Evolutionary conservation across 2,329 filamentous ascomycete species (phyloP), one percentile per base, ranked within the genome.

Genomic region (Diplocarpon mali): DNA sequence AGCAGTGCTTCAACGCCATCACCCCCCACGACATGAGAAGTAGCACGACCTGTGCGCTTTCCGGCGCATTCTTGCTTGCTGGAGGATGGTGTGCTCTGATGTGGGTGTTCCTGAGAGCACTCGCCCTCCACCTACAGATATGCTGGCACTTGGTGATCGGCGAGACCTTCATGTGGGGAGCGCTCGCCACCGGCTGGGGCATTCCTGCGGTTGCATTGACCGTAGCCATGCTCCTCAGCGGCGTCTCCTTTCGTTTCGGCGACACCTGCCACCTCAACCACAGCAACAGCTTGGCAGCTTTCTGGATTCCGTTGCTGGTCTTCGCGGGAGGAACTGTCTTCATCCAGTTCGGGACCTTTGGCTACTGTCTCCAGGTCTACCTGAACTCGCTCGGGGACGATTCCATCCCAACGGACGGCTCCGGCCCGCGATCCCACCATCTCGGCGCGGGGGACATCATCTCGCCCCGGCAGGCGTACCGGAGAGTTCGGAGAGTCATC

Each of bases 141-240:
- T 95, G 89, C 69, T 98, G 92, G 92, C 88, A 96, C 63, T 74
- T 93, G 29, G 79, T 90, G 7, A 85, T 94, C 3, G 92, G 92
- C 32, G 76, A 80, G 36, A 84, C 75, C 57, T 96, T 95, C 65
- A 95, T 95, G 78, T 87, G 86, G 70, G 75, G 77, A 53, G 80
- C 90, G 2, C 80, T 95, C 58, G 72, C 75, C 13, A 68, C 80
- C 8, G 92, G 92, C 50, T 95, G 90, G 85, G 84, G 83, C 14
- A 73, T 96, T 37, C 87, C 89, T 2, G 72, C 80, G 17, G 66
- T 87, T 15, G 85, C 86, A 30, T 76, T 94, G 51, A 72, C 80
- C 2, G 64, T 90, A 35, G 85, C 85, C 40, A 75, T 96, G 52
- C 73, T 85, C 35, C 71, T 94, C 50, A 95, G 89, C 40, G 92